phyloP scores from a whole-genome alignment of 164 flowering plant genomes.

The Saururus chinensis region DNA sequence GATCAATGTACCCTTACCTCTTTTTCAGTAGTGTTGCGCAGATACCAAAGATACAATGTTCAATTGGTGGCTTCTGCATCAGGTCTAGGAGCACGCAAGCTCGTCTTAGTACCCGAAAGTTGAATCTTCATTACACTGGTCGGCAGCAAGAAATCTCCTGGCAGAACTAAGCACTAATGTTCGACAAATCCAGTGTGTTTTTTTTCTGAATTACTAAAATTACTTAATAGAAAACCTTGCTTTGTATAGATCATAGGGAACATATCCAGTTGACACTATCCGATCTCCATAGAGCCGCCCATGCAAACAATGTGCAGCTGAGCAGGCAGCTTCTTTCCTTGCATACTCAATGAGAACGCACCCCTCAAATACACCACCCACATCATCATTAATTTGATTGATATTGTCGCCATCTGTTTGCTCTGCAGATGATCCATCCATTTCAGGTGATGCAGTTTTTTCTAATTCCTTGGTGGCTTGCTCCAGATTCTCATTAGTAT shows the following conservation, averaged over 20 bases:
- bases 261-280: constrained; percentile 43
- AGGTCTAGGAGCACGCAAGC: too few relatives aligned
- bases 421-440: constrained; percentile 3
- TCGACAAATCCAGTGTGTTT: too few relatives aligned
- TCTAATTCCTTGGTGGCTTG: constrained; percentile 5
- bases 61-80: too few relatives aligned
- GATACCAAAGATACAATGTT: too few relatives aligned
- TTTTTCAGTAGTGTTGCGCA: too few relatives aligned
- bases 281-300: constrained; percentile 62
- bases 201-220: not conserved
- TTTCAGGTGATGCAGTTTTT: constrained; percentile 5
- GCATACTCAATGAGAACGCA: constrained; percentile 63
- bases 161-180: too few relatives aligned
- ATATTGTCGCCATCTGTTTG: constrained; percentile 1
- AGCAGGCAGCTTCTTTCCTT: constrained; percentile 63
- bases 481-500: constrained; percentile 4
- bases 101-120: too few relatives aligned
- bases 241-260: constrained; percentile 38
- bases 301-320: constrained; percentile 79
- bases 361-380: constrained; percentile 38
- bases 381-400: constrained; percentile 10
- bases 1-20: too few relatives aligned
- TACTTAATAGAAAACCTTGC: constrained; percentile 34
- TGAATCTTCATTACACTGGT: too few relatives aligned
- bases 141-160: too few relatives aligned